Base-by-base conservation (phyloP, 1,139 yeast genomes). In the Hanseniaspora sp. region DNA sequence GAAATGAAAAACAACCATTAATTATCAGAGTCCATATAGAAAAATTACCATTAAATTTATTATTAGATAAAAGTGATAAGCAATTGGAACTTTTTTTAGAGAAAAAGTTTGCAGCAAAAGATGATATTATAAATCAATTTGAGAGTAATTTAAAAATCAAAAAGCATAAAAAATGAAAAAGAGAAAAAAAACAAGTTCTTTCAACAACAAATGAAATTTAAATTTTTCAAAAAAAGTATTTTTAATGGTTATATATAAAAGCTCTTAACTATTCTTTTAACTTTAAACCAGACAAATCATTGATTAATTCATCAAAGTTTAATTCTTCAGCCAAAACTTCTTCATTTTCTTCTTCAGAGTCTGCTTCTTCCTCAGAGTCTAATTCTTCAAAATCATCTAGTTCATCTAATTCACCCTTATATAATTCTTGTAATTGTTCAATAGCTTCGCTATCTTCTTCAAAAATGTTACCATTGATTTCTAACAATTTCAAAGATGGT, bases 311-410 rank as follows among this genome's bases (percentile, higher is more conserved):
- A 55, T 73, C 77, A 62, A 78, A 74, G 60, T 78, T 80, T 56
- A 75, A 75, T 52, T 77, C 79, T 51, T 72, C 76, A 56, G 72
- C 78, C 18, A 23, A 82, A 39, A 73, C 82, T 23, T 75, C 84
- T 6, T 79, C 85, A 13, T 80, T 88, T 5, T 77, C 84, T 13
- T 77, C 84, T 6, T 78, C 84, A 2, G 77, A 86, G 9, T 79
- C 86, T 34, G 82, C 92, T 58, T 85, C 95, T 56, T 83, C 95
- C 29, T 86, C 96, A 58, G 86, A 82, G 60, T 86, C 88, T 49
- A 81, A 75, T 66, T 87, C 96, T 71, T 92, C 98, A 72, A 94
- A 78, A 62, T 92, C 98, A 63, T 92, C 97, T 57, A 88, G 74
- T 62, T 88, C 96, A 63, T 88, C 96, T 35, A 92, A 69, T 66